Base-by-base conservation (phyloP, 1,139 yeast species). In the Taphrina communis region DNA sequence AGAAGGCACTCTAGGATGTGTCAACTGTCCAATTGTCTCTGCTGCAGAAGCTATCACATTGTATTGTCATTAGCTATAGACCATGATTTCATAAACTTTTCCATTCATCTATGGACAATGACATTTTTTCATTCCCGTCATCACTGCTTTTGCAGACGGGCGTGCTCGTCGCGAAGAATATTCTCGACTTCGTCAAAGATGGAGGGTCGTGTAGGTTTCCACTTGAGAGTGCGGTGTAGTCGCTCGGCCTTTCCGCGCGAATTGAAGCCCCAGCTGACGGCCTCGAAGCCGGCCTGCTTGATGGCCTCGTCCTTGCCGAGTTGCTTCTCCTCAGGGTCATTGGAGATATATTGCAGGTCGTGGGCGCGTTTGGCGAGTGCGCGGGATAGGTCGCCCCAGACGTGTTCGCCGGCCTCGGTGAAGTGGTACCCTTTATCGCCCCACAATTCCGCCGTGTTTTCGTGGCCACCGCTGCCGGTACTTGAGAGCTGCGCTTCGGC, bases 261-360 rank as follows among this genome's bases (percentile, higher is more conserved):
- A 25, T 50, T 50, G 53, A 50, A 50, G 1, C 53, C 53, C 53
- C 53, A 50, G 19, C 53, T 50, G 36, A 50, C 53, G 36, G 53
- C 53, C 53, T 50, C 53, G 53, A 50, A 50, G 19, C 53, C 53
- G 31, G 53, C 53, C 36, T 50, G 53, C n/a, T 50, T 50, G n/a
- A 50, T 21, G 12, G 53, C 53, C 36, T 50, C 36, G 36, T 50
- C 53, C 53, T 50, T 50, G 53, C n/a, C 36, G n/a, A 50, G 53
- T 25, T 9, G 12, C 4, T 25, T 50, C n/a, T 50, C 53, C 36
- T 2, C n/a, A 2, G 31, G 31, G 31, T 2, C 36, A 11, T 2
- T 50, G 36, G 9, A 4, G 36, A 50, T 50, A 36, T 9, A 21
- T 2, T 21, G 2, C n/a, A 50, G 36, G 9, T 50, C 53, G 53